phyloP scores from a whole-genome alignment of 805 yeast genomes.

The Wickerhamomyces xylosicus region DNA sequence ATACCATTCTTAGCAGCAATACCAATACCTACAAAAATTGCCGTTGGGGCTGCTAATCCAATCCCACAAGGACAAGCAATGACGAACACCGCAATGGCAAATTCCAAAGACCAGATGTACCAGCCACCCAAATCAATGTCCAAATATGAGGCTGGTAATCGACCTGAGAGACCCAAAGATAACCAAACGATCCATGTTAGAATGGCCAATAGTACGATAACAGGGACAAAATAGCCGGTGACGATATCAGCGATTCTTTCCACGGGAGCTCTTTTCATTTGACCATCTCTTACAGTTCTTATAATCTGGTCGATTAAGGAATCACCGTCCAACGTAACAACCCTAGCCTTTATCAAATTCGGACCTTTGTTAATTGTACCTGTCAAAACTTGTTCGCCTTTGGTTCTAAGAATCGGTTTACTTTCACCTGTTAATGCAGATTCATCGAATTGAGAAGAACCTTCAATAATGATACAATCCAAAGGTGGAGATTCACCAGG shows the following conservation, averaged over 20 bases:
- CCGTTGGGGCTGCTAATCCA: conserved; percentile 81
- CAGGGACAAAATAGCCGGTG: conserved; percentile 67
- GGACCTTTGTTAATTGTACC: conserved; percentile 64
- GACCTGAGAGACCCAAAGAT: conserved; percentile 40
- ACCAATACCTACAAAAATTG: conserved; percentile 70
- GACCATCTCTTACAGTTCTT: conserved; percentile 62
- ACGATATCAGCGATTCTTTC: conserved; percentile 59
- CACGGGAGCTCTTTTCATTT: conserved; percentile 61
- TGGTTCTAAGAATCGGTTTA: conserved; percentile 40
- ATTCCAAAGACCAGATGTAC: conserved; percentile 69
- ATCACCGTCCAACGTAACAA: conserved; percentile 48
- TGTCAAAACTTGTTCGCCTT: conserved; percentile 61
- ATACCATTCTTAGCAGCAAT: conserved; percentile 71
- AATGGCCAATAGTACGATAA: conserved; percentile 50
- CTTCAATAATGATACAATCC: conserved; percentile 41
- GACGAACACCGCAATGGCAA: conserved; percentile 71
- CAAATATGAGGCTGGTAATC: conserved; percentile 42
- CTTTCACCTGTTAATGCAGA: conserved; percentile 57
- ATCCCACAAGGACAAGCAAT: conserved; percentile 84
- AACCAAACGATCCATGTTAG: conserved; percentile 66
- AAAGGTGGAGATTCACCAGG: conserved; percentile 54
- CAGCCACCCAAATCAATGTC: conserved; percentile 66
- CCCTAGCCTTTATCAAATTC: conserved; percentile 40
- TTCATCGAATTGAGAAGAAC: conserved; percentile 43
- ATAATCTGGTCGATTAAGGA: conserved; percentile 65